These are phyloP conservation scores for Rhypophila decipiens DNA, from an alignment of 495 filamentous ascomycete genomes.

Conservation along the genomic window DNA sequence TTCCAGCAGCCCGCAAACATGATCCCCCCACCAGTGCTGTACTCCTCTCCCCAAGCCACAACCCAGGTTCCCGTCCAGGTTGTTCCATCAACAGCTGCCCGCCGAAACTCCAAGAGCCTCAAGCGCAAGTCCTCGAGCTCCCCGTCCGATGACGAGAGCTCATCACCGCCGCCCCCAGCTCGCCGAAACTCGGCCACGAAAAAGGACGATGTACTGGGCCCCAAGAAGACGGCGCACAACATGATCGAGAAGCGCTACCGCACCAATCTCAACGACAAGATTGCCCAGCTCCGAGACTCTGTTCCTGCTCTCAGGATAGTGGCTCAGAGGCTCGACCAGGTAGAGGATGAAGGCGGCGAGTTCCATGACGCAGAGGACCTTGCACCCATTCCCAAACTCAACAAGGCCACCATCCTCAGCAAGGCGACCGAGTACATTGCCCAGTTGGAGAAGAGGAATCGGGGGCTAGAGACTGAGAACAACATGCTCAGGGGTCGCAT, in stretches of 20 bases:
- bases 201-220: slow-evolving; percentile 6
- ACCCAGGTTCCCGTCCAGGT: neutral
- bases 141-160: slow-evolving; percentile 8
- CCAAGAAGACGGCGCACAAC: slow-evolving; percentile 39
- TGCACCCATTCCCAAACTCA: slow-evolving; percentile 17
- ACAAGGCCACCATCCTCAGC: slow-evolving; percentile 64
- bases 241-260: slow-evolving; percentile 46
- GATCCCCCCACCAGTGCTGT: neutral
- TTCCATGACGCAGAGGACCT: slow-evolving; percentile 10
- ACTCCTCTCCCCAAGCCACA: neutral
- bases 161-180: slow-evolving; percentile 7
- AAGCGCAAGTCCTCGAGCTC: slow-evolving; percentile 25
- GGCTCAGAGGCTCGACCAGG: slow-evolving; percentile 14
- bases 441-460: slow-evolving; percentile 72
- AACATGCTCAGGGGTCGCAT: slow-evolving; percentile 58
- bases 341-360: slow-evolving; percentile 13
- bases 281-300: slow-evolving; percentile 39
- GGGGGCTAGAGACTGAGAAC: slow-evolving; percentile 66
- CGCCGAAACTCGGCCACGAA: slow-evolving; percentile 1
- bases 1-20: slow-evolving; percentile 13
- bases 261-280: slow-evolving; percentile 47
- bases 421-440: slow-evolving; percentile 89
- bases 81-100: slow-evolving; percentile 11
- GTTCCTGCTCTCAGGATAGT: slow-evolving; percentile 37
- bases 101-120: slow-evolving; percentile 15